Percentiles rank a stretch among this genome's conserved stretches.
Conservation (phyloP, 208 protist species). For the Wallacemonas rigidus region DNA sequence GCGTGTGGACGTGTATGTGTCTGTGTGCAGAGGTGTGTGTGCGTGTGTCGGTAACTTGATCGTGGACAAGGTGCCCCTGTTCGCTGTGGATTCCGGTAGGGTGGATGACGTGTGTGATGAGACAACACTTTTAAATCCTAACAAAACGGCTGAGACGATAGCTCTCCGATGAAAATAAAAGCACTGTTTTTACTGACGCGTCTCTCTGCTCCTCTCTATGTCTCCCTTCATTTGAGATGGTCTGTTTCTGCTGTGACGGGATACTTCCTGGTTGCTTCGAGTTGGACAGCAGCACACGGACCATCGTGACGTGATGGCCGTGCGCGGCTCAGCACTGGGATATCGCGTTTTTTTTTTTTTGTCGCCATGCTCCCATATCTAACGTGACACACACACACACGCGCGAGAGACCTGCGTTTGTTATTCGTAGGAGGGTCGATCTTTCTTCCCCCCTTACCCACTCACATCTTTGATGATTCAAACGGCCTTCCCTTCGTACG, state of each 20-base stretch:
- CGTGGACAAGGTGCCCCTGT: not conserved
- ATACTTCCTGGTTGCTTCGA: too few relatives aligned
- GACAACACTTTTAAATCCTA: constrained; percentile 17
- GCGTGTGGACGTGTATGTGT: not conserved
- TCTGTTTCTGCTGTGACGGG: too few relatives aligned
- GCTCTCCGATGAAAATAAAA: constrained; percentile 14
- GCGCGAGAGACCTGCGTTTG: too few relatives aligned
- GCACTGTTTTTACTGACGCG: constrained; percentile 3
- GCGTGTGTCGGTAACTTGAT: not conserved
- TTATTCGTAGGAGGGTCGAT: too few relatives aligned
- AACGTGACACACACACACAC: not conserved
- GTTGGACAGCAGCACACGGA: too few relatives aligned
- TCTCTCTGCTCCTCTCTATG: not conserved
- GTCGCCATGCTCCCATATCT: not conserved
- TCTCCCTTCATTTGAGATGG: not conserved
- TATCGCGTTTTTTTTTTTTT: not conserved
- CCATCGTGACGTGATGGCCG: too few relatives aligned
- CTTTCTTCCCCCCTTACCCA: too few relatives aligned
- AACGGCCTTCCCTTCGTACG: too few relatives aligned
- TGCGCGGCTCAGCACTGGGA: too few relatives aligned
- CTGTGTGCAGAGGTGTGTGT: too few relatives aligned
- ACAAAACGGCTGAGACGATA: constrained; percentile 18
- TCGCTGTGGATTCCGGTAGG: not conserved
- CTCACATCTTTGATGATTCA: too few relatives aligned
- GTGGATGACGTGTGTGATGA: constrained; percentile 11